Base-by-base conservation (phyloP, 176 grass and related monocot genomes). In the Saccharum officinarum region DNA sequence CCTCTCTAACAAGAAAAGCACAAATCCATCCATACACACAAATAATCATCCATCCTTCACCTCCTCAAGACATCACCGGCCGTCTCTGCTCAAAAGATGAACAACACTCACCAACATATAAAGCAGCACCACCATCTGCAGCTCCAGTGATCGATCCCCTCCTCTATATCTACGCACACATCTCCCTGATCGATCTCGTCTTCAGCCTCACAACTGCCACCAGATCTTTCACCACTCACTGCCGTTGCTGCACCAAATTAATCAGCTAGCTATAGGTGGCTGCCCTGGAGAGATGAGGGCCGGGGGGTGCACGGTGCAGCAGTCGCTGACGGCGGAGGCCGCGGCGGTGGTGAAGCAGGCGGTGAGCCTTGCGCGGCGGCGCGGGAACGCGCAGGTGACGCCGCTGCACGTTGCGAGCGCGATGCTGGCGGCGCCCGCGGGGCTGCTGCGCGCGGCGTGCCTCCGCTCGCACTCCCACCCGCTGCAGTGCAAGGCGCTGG, bases 391-490 rank as follows among this genome's bases (percentile, higher is more conserved):
- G 15, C 93, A 98, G 79, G 93, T 98, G 73, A 98, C 93, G 62
- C 97, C 97, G 17, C 92, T 98, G 46, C 97, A 98, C 84, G 97
- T 98, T 4, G 97, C 97, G 28, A 95, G 87, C 86, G 91, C 93
- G 80, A 93, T 98, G 93, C 86, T 98, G 78, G 92, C 91, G 11
- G 86, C 90, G 18, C 69, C 96, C 14, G 75, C 87, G 2, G 96
- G 89, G 12, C 84, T 98, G 5, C 89, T 98, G 5, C 93, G 93
- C 13, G 55, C 76, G 25, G 93, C 91, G 23, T 95, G 97, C 90
- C 91, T 98, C 67, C 86, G 89, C 59, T 98, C 93, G 1, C 93
- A 94, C 78, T 94, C 93, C 7, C 93, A 94, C 77, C 97, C 97
- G 63, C 93, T 98, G 23, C 93, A 94, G 90, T 98, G 91, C 89